A percentile compares a stretch with the other conserved stretches of the same genome.
Conservation (phyloP, 2,329 filamentous ascomycete genomes). For the Pseudogymnoascus sp. region DNA sequence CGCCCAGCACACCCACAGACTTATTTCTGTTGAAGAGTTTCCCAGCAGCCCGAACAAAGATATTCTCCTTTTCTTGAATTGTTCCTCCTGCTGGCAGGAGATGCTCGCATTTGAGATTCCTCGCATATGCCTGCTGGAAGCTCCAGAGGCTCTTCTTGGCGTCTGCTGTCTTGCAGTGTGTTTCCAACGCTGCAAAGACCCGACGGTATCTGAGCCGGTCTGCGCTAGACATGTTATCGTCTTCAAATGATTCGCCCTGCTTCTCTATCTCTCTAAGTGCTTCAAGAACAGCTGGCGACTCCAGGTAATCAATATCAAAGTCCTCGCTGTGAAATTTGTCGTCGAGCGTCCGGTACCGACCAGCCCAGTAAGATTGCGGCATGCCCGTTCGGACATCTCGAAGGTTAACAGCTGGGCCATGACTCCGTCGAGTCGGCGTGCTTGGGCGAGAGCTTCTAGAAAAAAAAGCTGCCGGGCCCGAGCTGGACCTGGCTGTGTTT, state of each 20-base stretch:
- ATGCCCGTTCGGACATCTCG: conserved; percentile 35
- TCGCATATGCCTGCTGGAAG: conserved; percentile 45
- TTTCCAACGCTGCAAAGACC: conserved; percentile 40
- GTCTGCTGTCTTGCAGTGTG: conserved; percentile 39
- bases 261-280: not conserved
- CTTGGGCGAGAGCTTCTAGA: conserved; percentile 8
- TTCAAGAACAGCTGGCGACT: conserved; percentile 9
- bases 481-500: conserved; percentile 4
- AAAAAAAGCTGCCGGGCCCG: conserved; percentile 6
- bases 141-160: conserved; percentile 39
- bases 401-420: conserved; percentile 15
- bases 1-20: not conserved
- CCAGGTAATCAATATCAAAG: conserved; percentile 18
- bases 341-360: conserved; percentile 49
- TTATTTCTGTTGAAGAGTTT: not conserved
- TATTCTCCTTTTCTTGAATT: not conserved
- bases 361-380: conserved; percentile 50
- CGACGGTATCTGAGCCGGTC: conserved; percentile 38
- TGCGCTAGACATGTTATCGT: conserved; percentile 18
- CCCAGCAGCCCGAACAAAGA: not conserved
- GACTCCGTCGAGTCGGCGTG: conserved; percentile 9
- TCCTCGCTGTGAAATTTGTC: conserved; percentile 44
- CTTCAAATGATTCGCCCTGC: not conserved
- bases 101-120: conserved; percentile 29
- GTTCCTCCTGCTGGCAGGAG: conserved; percentile 33